Percentiles rank a stretch among this genome's conserved stretches.
phyloP scores from a whole-genome alignment of 306 rosid species.

The Lotus japonicus region DNA sequence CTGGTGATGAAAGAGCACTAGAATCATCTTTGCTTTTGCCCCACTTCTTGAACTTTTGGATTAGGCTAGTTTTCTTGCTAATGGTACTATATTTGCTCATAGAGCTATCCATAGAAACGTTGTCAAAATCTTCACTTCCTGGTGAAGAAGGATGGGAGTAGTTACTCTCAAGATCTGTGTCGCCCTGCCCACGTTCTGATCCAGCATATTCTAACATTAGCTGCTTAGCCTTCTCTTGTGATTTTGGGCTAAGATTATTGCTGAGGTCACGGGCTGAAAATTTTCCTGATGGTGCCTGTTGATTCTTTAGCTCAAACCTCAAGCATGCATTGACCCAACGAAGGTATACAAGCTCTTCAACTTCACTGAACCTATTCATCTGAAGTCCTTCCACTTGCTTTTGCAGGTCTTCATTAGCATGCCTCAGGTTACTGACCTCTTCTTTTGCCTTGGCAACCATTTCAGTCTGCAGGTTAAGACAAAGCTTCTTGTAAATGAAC shows the following conservation, averaged over 20 bases:
- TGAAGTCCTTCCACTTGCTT: constrained; percentile 98
- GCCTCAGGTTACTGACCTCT: constrained; percentile 62
- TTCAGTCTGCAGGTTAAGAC: constrained; percentile 54
- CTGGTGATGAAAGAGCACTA: constrained; percentile 55
- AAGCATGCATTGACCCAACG: constrained; percentile 98
- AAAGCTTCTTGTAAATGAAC: constrained; percentile 11
- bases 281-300: constrained; percentile 65
- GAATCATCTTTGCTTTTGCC: constrained; percentile 75
- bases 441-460: constrained; percentile 56
- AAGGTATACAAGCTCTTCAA: constrained; percentile 94
- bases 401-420: constrained; percentile 70
- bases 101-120: constrained; percentile 79
- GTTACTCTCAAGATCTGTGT: constrained; percentile 92
- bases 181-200: constrained; percentile 95
- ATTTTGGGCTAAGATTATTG: constrained; percentile 77
- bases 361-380: constrained; percentile 84
- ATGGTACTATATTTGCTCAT: constrained; percentile 55
- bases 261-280: constrained; percentile 80
- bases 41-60: constrained; percentile 87
- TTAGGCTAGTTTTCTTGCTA: constrained; percentile 70
- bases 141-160: constrained; percentile 97
- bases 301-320: constrained; percentile 80
- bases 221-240: constrained; percentile 84
- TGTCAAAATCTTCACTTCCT: constrained; percentile 96
- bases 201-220: constrained; percentile 88